These are phyloP conservation scores for Hygrocybe coccinea DNA, from an alignment of 768 basidiomycete genomes.

Conservation along the genomic window DNA sequence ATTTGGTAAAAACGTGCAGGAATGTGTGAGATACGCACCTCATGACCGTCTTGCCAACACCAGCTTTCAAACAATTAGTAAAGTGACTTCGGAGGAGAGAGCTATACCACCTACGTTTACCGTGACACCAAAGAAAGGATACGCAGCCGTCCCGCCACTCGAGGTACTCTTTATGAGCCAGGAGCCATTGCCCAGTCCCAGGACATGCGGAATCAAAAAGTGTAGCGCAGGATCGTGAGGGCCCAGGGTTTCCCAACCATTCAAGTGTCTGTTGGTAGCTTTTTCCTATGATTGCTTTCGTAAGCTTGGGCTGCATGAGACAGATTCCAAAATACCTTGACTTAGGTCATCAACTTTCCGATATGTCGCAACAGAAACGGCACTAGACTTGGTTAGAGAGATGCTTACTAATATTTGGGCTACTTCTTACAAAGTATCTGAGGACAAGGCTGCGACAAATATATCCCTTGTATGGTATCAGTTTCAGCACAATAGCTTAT, in stretches of 20 bases:
- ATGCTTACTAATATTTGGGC: no score
- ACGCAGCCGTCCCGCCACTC: conserved; percentile 3
- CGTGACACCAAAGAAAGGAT: conserved; percentile 11
- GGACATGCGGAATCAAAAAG: conserved; percentile 6
- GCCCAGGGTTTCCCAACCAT: conserved; percentile 6
- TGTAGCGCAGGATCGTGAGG: neutral
- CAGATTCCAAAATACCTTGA: neutral
- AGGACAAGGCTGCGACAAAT: no score
- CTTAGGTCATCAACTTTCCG: no score
- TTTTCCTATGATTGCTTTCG: conserved; percentile 1
- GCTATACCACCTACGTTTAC: conserved; percentile 6
- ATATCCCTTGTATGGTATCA: no score
- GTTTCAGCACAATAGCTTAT: no score
- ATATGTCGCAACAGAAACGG: no score
- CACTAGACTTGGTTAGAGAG: no score
- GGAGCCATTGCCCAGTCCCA: conserved; percentile 12
- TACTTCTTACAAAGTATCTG: no score
- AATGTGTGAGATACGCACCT: conserved; percentile 3
- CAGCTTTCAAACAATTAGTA: neutral
- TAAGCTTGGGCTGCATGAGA: neutral
- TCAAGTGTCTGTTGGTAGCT: conserved; percentile 4
- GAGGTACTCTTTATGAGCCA: conserved; percentile 7
- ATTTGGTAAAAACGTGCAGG: neutral
- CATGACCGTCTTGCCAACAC: conserved; percentile 11
- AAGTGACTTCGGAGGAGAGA: neutral